Percentiles rank a stretch among this genome's conserved stretches.
Conservation (phyloP, 2,329 filamentous ascomycete genomes). For the Paraphoma chrysanthemicola region DNA sequence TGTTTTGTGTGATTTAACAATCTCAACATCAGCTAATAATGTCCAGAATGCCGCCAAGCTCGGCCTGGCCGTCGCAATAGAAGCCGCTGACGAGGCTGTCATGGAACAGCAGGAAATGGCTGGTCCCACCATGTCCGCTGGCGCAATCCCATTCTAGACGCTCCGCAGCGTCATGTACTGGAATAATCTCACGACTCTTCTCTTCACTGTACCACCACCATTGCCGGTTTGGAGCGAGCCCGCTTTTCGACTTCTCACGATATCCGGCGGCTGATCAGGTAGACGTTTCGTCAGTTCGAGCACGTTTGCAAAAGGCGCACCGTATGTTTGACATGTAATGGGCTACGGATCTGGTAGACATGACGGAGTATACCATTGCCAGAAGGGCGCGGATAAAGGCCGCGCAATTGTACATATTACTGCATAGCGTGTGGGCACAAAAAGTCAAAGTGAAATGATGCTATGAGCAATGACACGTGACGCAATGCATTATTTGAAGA, state of each 20-base stretch:
- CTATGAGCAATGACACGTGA: constrained; percentile 8
- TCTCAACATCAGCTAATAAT: constrained; percentile 22
- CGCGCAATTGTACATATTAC: constrained; percentile 43
- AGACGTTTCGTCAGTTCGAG: constrained; percentile 17
- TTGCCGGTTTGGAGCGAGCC: constrained; percentile 34
- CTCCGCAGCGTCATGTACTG: constrained; percentile 31
- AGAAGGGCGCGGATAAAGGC: constrained; percentile 17
- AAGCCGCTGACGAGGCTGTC: constrained; percentile 50
- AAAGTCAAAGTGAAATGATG: constrained; percentile 8
- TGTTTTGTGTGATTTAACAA: constrained; percentile 48
- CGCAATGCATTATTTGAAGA: constrained; percentile 32
- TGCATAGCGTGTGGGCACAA: constrained; percentile 32
- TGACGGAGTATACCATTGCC: constrained; percentile 17
- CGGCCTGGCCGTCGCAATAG: constrained; percentile 82
- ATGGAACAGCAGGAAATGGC: constrained; percentile 50
- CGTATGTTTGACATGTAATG: constrained; percentile 24
- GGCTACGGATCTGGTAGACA: constrained; percentile 26
- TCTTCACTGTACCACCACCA: constrained; percentile 51
- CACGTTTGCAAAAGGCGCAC: constrained; percentile 32
- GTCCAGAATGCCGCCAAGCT: constrained; percentile 90
- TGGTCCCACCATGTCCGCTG: constrained; percentile 31
- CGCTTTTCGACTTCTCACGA: constrained; percentile 28
- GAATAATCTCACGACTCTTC: constrained; percentile 47
- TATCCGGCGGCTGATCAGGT: constrained; percentile 36
- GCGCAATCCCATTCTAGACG: constrained; percentile 50